A percentile compares a stretch with the other conserved stretches of the same genome.
Conservation (phyloP, 345 rosid genomes). For the Citrus glauca region DNA sequence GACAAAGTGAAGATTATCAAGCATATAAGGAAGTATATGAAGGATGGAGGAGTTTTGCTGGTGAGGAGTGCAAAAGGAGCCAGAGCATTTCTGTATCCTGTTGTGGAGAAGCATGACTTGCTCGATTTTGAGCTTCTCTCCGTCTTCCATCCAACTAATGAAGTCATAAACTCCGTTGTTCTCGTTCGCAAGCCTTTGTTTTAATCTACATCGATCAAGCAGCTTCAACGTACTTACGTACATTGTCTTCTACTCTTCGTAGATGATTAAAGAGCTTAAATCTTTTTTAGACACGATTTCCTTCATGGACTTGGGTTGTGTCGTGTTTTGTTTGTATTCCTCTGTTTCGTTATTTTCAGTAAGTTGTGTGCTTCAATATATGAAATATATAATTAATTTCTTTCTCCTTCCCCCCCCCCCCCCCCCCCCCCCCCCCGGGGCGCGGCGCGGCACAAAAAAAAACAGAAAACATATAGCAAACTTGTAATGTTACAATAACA, state of each 20-base stretch:
- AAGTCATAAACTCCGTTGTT: conserved; percentile 36
- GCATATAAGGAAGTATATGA: conserved; percentile 34
- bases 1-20: conserved; percentile 25
- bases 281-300: neutral
- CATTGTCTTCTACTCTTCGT: neutral
- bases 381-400: neutral
- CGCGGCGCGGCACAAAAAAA: too few species aligned
- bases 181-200: conserved; percentile 25
- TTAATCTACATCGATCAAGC: too few species aligned
- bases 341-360: neutral
- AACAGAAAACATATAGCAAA: too few species aligned
- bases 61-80: conserved; percentile 45
- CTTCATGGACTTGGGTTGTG: neutral
- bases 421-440: too few species aligned
- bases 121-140: conserved; percentile 35
- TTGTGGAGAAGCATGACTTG: conserved; percentile 27
- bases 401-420: neutral
- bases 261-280: neutral
- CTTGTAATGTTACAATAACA: neutral
- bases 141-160: conserved; percentile 33
- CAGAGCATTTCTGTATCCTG: conserved; percentile 36
- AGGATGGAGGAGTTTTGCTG: conserved; percentile 27
- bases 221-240: neutral
- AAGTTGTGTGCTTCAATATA: neutral
- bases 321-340: neutral